Percentiles rank a stretch among this genome's conserved stretches.
Conservation (phyloP, 805 yeast species). For the Ogataea paraovalis region DNA sequence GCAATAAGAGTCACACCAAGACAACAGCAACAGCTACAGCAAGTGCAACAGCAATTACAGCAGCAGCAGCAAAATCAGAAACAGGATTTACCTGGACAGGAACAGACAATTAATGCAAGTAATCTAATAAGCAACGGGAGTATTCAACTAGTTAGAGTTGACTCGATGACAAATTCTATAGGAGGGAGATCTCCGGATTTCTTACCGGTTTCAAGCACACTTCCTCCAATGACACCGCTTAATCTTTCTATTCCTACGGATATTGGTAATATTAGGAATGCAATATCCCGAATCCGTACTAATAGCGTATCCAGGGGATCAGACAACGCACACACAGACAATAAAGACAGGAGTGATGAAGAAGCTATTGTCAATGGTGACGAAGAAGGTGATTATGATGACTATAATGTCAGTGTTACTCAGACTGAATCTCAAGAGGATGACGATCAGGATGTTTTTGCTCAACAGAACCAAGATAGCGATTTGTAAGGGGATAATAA, state of each 20-base stretch:
- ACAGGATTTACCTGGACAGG: neutral
- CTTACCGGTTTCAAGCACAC: slow-evolving; percentile 30
- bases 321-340: neutral
- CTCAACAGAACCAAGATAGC: slow-evolving; percentile 20
- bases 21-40: slow-evolving; percentile 11
- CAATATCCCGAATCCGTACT: neutral
- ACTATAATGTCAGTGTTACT: slow-evolving; percentile 2
- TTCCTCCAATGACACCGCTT: slow-evolving; percentile 37
- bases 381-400: slow-evolving; percentile 13
- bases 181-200: slow-evolving; percentile 34
- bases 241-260: slow-evolving; percentile 24
- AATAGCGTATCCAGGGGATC: slow-evolving; percentile 2
- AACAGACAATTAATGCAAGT: neutral
- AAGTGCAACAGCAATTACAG: slow-evolving; percentile 1
- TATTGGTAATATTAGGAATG: slow-evolving; percentile 5
- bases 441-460: slow-evolving; percentile 18
- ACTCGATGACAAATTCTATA: slow-evolving; percentile 23
- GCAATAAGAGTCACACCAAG: slow-evolving; percentile 17
- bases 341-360: slow-evolving; percentile 4
- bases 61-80: neutral
- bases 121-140: neutral
- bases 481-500: too few species aligned
- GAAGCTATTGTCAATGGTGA: slow-evolving; percentile 19
- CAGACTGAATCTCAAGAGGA: slow-evolving; percentile 9
- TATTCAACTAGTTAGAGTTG: slow-evolving; percentile 16